Evolutionary conservation across 768 basidiomycete species (phyloP), one percentile per base, ranked within the genome.

Genomic region (Fomitopsis pulvina): DNA sequence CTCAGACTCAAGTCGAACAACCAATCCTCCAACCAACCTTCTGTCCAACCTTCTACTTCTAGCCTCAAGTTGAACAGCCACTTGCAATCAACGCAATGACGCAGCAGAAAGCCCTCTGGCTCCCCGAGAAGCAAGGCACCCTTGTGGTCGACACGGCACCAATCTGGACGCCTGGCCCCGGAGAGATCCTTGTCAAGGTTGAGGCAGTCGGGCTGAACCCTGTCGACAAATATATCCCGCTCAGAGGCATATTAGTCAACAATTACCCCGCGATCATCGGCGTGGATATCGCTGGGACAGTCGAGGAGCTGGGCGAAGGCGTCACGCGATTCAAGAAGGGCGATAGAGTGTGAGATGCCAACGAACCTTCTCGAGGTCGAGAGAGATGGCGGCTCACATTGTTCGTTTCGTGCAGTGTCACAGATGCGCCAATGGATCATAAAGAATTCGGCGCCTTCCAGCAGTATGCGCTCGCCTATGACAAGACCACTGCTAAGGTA

Each of bases 161-260:
- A 2, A 56, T 66, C 37, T 64, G 65, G 10, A 62, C 53, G 38
- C 74, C 74, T 0, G 66, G 67, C 1, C 57, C 58, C 2, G 68
- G 67, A 8, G 64, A 78, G 50, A 42, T 77, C 10, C 63, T 78
- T 43, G 63, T 78, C 48, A 68, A 71, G 52, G 47, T 75, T 42
- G 55, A 67, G 32, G 55, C 71, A 0, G 57, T 61, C 4, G 72
- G 66, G 2, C 66, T 79, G 10, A 77, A 79, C 55, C 78, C 77
- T 14, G 38, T 52, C 18, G 56, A 57, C 28, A 54, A 51, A 47
- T 49, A 48, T 22, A 54, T 57, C 12, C 9, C 56, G 55, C 51
- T 58, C 37, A 49, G 54, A 45, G 53, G 52, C 29, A 21, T 56
- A 0, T 48, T 61, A 50, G 49, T 57, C 34, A 41, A 57, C 22